These are phyloP conservation scores for Microdochium paspali DNA, from an alignment of 2,329 filamentous ascomycete species.

Conservation along the genomic window DNA sequence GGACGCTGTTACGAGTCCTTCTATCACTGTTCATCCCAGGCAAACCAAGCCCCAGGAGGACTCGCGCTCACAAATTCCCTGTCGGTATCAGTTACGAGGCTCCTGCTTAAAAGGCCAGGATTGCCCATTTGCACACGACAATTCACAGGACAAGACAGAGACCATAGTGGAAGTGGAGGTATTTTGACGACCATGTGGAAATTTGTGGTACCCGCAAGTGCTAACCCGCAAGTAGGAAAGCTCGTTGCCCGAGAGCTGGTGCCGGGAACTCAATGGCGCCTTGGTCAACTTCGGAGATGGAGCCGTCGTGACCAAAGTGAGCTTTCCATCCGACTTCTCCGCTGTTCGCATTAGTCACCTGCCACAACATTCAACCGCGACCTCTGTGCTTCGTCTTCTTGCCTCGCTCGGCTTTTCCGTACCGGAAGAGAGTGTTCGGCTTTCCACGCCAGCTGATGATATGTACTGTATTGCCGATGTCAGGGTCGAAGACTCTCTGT, in stretches of 20 bases:
- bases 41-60: background rate
- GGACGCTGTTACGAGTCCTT: background rate
- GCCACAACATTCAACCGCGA: constrained; percentile 8
- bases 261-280: constrained; percentile 10
- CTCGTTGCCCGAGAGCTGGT: background rate
- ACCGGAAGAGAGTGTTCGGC: constrained; percentile 4
- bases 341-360: constrained; percentile 21
- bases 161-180: background rate
- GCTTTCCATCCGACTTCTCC: constrained; percentile 25
- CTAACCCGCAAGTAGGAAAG: background rate
- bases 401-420: constrained; percentile 6
- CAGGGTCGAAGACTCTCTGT: constrained; percentile 14
- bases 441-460: constrained; percentile 1
- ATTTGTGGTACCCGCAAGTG: background rate
- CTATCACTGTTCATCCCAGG: background rate
- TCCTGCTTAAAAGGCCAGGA: background rate
- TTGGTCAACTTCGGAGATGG: constrained; percentile 22
- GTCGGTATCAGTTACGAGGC: background rate
- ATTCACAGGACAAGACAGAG: background rate
- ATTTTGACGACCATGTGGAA: background rate
- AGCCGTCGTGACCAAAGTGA: constrained; percentile 15
- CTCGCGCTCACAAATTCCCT: background rate
- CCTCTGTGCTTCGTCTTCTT: constrained; percentile 12
- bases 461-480: constrained; percentile 11
- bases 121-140: background rate